phyloP scores from a whole-genome alignment of 2,329 filamentous ascomycete species.

The Pezicula neosporulosa region DNA sequence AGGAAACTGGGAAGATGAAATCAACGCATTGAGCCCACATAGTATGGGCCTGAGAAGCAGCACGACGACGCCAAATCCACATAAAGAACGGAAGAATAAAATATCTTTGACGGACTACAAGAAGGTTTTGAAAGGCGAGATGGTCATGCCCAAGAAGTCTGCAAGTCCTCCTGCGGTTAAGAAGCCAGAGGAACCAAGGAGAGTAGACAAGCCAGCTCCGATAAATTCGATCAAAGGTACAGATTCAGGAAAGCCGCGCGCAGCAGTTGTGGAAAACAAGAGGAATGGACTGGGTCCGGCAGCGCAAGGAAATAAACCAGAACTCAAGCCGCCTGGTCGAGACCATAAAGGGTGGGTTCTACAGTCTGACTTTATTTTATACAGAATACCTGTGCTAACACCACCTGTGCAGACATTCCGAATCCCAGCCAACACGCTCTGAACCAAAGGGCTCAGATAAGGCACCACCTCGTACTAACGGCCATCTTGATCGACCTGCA shows the following conservation, averaged over 20 bases:
- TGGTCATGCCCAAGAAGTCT: conserved; percentile 14
- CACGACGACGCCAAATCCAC: conserved; percentile 23
- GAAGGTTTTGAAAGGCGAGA: conserved; percentile 23
- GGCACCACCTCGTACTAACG: conserved; percentile 11
- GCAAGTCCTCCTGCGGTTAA: conserved; percentile 11
- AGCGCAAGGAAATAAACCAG: background rate
- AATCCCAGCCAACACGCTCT: conserved; percentile 3
- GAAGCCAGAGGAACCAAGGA: conserved; percentile 5
- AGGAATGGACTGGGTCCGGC: background rate
- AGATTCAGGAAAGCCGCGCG: background rate
- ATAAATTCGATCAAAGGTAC: background rate
- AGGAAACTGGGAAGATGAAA: conserved; percentile 24
- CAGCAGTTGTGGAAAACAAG: background rate
- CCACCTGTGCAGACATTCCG: conserved; percentile 9
- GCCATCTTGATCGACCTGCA: conserved; percentile 6
- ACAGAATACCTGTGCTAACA: conserved; percentile 7
- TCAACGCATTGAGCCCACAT: conserved; percentile 15
- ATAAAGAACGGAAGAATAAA: conserved; percentile 22
- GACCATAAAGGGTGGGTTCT: background rate
- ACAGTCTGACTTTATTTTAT: too few relatives aligned
- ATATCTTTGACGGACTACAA: conserved; percentile 29
- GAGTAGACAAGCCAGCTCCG: background rate
- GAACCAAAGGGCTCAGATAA: conserved; percentile 8
- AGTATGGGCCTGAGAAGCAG: conserved; percentile 22
- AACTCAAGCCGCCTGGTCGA: background rate